Evolutionary conservation across 2,329 filamentous ascomycete genomes (phyloP).

Genomic region (Colletotrichum noveboracense): DNA sequence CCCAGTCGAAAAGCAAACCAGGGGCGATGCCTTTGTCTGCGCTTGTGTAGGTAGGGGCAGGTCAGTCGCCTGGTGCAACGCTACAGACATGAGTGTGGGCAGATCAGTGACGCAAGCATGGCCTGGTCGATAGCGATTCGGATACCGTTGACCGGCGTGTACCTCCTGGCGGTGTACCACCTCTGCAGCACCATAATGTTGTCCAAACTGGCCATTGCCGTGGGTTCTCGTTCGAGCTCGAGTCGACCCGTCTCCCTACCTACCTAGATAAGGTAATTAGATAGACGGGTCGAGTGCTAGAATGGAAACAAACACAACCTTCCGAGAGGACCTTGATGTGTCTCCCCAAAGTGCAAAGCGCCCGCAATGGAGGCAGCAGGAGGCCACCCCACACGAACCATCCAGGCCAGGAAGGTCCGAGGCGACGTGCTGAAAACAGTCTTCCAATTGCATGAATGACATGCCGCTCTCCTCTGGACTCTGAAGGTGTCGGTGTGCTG

Average conservation of each 20-base stretch:
- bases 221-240: background rate
- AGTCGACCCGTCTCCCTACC: background rate
- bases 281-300: background rate
- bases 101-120: slow-evolving; percentile 18
- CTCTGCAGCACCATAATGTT: background rate
- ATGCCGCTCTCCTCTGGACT: background rate
- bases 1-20: background rate
- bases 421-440: background rate
- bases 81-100: slow-evolving; percentile 6
- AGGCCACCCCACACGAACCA: slow-evolving; percentile 2
- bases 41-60: background rate
- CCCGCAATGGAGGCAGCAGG: background rate
- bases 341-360: background rate
- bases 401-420: background rate
- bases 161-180: background rate
- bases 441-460: background rate
- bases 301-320: background rate
- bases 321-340: background rate
- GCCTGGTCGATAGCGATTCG: background rate
- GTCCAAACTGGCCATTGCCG: background rate
- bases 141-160: background rate
- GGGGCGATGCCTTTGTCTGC: background rate
- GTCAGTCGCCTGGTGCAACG: slow-evolving; percentile 12
- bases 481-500: background rate
- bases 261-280: background rate